Evolutionary conservation across 1,284 basidiomycete species (phyloP).

Genomic region (Boletus smithii): DNA sequence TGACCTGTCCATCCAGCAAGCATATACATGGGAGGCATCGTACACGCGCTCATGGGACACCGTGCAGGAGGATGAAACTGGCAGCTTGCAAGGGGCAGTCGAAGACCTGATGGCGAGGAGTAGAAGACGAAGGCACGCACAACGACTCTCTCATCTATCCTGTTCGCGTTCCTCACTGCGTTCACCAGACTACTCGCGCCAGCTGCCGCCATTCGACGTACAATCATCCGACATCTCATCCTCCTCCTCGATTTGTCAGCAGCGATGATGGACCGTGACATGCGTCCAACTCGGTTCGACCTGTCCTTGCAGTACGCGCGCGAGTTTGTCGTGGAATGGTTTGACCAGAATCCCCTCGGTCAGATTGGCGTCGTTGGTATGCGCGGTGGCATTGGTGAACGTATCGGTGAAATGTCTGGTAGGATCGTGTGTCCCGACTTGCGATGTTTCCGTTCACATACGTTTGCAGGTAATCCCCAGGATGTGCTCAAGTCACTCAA

Average conservation of each 20-base stretch:
- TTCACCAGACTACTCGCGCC: slow-evolving; percentile 67
- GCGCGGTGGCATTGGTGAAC: slow-evolving; percentile 83
- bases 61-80: slow-evolving; percentile 92
- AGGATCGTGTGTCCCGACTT: slow-evolving; percentile 21
- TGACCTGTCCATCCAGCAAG: slow-evolving; percentile 45
- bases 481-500: slow-evolving; percentile 85
- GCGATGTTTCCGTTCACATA: slow-evolving; percentile 1
- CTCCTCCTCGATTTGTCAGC: slow-evolving; percentile 87
- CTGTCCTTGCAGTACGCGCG: slow-evolving; percentile 85
- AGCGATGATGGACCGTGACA: slow-evolving; percentile 93
- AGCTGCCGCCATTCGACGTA: slow-evolving; percentile 83
- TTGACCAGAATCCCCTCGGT: slow-evolving; percentile 99
- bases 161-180: slow-evolving; percentile 7
- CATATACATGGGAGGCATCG: slow-evolving; percentile 94
- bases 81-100: slow-evolving; percentile 87
- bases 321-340: slow-evolving; percentile 95
- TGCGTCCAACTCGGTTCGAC: slow-evolving; percentile 91
- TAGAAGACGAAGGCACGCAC: slow-evolving; percentile 72
- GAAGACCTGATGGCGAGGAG: slow-evolving; percentile 85
- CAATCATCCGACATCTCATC: slow-evolving; percentile 94
- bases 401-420: slow-evolving; percentile 89
- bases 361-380: slow-evolving; percentile 94
- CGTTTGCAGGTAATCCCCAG: slow-evolving; percentile 80
- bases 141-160: neutral
- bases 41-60: slow-evolving; percentile 96